These are phyloP conservation scores for Paralagenidium karlingii DNA, from an alignment of 352 stramenopile species.

Conservation along the genomic window DNA sequence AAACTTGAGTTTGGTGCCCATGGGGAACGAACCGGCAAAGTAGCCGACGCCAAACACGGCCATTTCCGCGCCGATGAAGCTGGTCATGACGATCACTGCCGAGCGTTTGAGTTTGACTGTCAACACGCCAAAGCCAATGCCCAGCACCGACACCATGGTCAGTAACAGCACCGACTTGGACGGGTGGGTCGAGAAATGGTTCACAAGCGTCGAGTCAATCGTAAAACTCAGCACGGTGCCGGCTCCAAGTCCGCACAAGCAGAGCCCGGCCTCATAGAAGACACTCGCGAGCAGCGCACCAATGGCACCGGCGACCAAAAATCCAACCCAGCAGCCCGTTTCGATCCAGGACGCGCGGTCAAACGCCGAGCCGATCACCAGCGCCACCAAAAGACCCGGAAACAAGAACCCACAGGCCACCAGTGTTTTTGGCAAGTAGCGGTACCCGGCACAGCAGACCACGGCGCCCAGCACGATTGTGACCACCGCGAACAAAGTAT, in stretches of 20 bases:
- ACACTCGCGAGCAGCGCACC: conserved; percentile 16
- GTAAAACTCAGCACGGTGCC: conserved; percentile 26
- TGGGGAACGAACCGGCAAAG: conserved; percentile 55
- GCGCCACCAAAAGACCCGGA: conserved; percentile 38
- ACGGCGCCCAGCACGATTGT: conserved; percentile 27
- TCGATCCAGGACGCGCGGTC: conserved; percentile 15
- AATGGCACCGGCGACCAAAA: conserved; percentile 22
- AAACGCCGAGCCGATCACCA: conserved; percentile 28
- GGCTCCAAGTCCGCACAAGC: conserved; percentile 29
- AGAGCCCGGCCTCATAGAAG: conserved; percentile 22
- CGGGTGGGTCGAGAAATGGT: conserved; percentile 39
- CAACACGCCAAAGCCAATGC: conserved; percentile 21
- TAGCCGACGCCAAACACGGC: conserved; percentile 48
- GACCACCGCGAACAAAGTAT: conserved; percentile 24
- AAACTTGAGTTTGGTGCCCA: conserved; percentile 32
- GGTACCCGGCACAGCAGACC: conserved; percentile 39
- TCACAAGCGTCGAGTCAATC: conserved; percentile 28
- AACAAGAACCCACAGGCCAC: conserved; percentile 60
- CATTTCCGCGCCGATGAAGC: conserved; percentile 39
- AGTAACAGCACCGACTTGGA: conserved; percentile 30
- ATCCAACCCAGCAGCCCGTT: conserved; percentile 33
- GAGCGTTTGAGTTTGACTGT: conserved; percentile 41
- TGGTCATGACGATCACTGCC: conserved; percentile 37
- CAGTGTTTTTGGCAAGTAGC: conserved; percentile 36
- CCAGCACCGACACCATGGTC: conserved; percentile 25